Conservation (phyloP, 129 eudicot species). For the Kitagawia praeruptora region DNA sequence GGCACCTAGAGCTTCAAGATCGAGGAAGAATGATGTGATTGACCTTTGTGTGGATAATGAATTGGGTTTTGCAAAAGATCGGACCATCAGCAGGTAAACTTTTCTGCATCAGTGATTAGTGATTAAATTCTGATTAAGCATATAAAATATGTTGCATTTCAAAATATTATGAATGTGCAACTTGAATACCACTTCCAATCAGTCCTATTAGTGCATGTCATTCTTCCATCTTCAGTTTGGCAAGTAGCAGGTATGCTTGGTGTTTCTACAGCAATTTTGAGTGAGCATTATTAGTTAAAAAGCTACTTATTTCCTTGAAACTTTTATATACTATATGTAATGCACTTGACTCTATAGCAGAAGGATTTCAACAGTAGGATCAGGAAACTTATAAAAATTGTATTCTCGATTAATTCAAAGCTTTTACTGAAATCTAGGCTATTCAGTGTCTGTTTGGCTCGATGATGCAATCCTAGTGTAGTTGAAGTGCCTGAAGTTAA, state of each 20-base stretch:
- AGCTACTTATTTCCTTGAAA: neutral
- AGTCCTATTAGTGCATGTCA: neutral
- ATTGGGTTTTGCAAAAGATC: constrained; percentile 85
- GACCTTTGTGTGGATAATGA: constrained; percentile 95
- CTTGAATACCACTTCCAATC: neutral
- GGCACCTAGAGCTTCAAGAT: constrained; percentile 83
- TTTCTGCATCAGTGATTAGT: neutral
- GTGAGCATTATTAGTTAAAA: neutral
- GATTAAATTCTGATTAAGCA: neutral
- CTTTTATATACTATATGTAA: neutral
- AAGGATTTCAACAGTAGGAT: neutral
- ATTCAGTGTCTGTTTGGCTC: neutral
- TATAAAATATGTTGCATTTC: neutral
- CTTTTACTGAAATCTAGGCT: neutral
- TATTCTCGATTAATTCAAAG: neutral
- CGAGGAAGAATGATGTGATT: constrained; percentile 63
- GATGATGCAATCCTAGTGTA: too few relatives aligned
- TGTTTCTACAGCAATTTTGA: neutral
- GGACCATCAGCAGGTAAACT: constrained; percentile 84
- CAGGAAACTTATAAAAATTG: neutral
- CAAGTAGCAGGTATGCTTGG: neutral
- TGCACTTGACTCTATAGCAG: neutral
- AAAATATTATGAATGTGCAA: neutral
- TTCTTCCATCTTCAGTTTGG: neutral
- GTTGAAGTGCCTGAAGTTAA: neutral